A percentile compares a stretch with the other conserved stretches of the same genome.
Conservation (phyloP, 768 basidiomycete species). For the Boletus tomentosulus region DNA sequence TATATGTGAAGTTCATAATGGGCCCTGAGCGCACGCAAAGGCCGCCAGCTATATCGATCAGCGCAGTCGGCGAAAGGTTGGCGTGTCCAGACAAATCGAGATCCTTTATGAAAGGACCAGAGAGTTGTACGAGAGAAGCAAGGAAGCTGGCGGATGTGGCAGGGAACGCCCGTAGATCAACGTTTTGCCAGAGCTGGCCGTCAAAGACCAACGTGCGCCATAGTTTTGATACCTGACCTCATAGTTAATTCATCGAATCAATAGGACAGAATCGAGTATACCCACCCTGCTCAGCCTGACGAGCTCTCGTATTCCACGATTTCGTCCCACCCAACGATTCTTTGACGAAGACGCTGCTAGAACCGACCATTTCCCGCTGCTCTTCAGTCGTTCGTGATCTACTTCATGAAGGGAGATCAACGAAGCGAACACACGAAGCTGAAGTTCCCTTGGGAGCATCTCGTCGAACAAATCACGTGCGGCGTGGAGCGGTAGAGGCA, state of each 20-base stretch:
- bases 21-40: constrained; percentile 44
- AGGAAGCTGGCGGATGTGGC: constrained; percentile 49
- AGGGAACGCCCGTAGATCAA: constrained; percentile 64
- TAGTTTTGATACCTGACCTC: constrained; percentile 62
- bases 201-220: constrained; percentile 79
- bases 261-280: constrained; percentile 18
- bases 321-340: constrained; percentile 71
- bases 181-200: constrained; percentile 77
- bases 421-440: constrained; percentile 51
- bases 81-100: constrained; percentile 65
- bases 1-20: constrained; percentile 38
- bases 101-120: constrained; percentile 60
- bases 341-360: constrained; percentile 56
- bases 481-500: constrained; percentile 42
- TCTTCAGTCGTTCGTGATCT: constrained; percentile 47
- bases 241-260: constrained; percentile 11
- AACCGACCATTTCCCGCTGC: constrained; percentile 54
- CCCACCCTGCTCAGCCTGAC: constrained; percentile 76
- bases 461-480: constrained; percentile 61
- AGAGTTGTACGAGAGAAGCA: constrained; percentile 46
- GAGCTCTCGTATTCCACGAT: constrained; percentile 72
- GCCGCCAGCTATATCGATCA: constrained; percentile 51
- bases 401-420: constrained; percentile 56
- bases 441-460: constrained; percentile 66
- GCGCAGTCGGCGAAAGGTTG: constrained; percentile 42